A percentile compares a stretch with the other conserved stretches of the same genome.
Evolutionary conservation across 108 stramenopile species (phyloP).

Genomic region (Chaetoceros tenuissimus): DNA sequence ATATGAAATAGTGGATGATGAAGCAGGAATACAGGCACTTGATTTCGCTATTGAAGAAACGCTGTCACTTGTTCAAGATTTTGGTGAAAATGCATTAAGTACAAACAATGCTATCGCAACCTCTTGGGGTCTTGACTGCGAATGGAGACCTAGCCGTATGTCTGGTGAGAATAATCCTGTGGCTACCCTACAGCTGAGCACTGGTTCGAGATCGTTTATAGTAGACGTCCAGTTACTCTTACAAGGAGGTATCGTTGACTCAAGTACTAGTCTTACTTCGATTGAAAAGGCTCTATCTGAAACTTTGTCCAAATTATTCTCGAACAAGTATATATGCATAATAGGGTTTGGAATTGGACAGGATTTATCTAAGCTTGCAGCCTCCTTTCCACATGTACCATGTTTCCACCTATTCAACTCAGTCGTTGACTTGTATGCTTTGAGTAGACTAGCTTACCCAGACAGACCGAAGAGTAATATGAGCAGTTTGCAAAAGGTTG

Average conservation of each 20-base stretch:
- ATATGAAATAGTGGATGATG: not conserved
- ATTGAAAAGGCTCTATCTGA: conserved; percentile 10
- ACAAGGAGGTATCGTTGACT: conserved; percentile 4
- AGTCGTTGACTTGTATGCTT: conserved; percentile 28
- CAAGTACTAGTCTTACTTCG: not conserved
- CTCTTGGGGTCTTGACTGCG: conserved; percentile 34
- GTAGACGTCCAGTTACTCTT: conserved; percentile 20
- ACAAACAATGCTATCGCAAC: not conserved
- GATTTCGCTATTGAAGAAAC: not conserved
- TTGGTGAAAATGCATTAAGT: too few species aligned
- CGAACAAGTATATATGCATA: conserved; percentile 3
- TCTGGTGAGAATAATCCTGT: conserved; percentile 24
- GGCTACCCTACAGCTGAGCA: conserved; percentile 25
- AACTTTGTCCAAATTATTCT: conserved; percentile 15
- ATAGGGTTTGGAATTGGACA: conserved; percentile 24
- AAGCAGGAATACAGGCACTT: not conserved
- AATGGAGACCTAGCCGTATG: conserved; percentile 26
- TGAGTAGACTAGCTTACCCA: conserved; percentile 6
- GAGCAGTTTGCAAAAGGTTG: conserved; percentile 22
- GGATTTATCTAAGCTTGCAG: conserved; percentile 27
- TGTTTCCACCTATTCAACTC: conserved; percentile 21
- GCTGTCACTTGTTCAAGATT: not conserved
- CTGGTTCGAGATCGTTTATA: conserved; percentile 10
- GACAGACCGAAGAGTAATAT: conserved; percentile 3
- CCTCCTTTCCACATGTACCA: conserved; percentile 24